phyloP scores from a whole-genome alignment of 169 alveolate species.

The Eimeria sp. region DNA sequence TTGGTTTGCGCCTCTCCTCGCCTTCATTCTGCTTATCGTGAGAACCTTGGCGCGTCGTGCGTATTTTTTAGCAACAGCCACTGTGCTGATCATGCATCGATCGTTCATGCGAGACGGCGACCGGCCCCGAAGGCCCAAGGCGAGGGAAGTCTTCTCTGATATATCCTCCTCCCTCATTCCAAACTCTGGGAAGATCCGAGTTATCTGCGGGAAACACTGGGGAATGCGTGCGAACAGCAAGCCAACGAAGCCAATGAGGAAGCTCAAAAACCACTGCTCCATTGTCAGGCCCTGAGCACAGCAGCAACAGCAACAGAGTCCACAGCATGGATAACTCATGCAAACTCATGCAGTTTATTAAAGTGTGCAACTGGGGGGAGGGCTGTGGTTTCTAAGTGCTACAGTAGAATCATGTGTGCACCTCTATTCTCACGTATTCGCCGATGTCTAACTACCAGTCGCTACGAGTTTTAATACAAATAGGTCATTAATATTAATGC shows the following conservation, averaged over 20 bases:
- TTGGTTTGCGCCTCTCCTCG: conserved; percentile 19
- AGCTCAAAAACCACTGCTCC: conserved; percentile 73
- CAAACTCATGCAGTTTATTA: neutral
- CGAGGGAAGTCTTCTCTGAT: conserved; percentile 44
- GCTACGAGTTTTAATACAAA: neutral
- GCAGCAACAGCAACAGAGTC: neutral
- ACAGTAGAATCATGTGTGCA: neutral
- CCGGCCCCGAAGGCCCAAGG: conserved; percentile 72
- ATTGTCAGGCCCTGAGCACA: conserved; percentile 53
- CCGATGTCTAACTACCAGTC: neutral
- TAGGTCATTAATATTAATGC: neutral
- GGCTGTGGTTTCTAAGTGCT: neutral
- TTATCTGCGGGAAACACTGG: conserved; percentile 53
- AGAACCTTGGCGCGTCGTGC: conserved; percentile 67
- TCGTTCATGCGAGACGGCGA: conserved; percentile 76
- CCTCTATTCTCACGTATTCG: neutral
- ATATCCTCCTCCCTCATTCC: conserved; percentile 73
- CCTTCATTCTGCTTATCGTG: conserved; percentile 62
- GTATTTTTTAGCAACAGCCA: conserved; percentile 71
- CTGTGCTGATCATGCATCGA: conserved; percentile 54
- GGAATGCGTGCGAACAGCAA: conserved; percentile 71
- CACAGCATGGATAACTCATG: neutral
- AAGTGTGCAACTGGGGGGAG: neutral
- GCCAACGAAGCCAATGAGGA: conserved; percentile 65
- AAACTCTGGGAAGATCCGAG: conserved; percentile 46